Evolutionary conservation across 2,329 filamentous ascomycete genomes (phyloP), one percentile per base, ranked within the genome.

Genomic region (Scleromitrula shiraiana): DNA sequence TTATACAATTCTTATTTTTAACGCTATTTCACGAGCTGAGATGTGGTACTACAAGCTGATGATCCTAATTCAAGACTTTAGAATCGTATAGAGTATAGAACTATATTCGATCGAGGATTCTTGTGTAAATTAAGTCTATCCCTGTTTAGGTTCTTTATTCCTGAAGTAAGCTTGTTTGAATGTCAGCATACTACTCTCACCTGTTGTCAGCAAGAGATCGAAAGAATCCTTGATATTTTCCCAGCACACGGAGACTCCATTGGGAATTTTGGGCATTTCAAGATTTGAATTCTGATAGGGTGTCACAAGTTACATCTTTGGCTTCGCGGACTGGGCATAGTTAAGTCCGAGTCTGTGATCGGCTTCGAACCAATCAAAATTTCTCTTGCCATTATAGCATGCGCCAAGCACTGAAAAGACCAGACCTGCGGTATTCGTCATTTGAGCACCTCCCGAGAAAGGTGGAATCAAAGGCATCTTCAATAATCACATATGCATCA

Each of bases 161-260:
- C 5, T 10, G 9, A 37, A 39, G n/a, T 39, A 39, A 46, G 43
- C 43, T 17, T 41, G 7, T 35, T 15, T n/a, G 8, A 14, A 26
- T 41, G 44, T 41, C 37, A 47, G 44, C 44, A 38, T 12, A 4
- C 36, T 15, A n/a, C 10, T 24, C 4, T 19, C 12, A 33, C 44
- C 41, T 47, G 44, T 47, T 37, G 41, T 36, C 44, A 22, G 12
- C 26, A 41, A 9, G 12, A 20, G 2, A 12, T 41, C 8, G 26
- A 26, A n/a, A n/a, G n/a, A n/a, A n/a, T n/a, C n/a, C n/a, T n/a
- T n/a, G n/a, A n/a, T n/a, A n/a, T n/a, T n/a, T n/a, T n/a, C n/a
- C n/a, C n/a, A n/a, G n/a, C n/a, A n/a, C n/a, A n/a, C n/a, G n/a
- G n/a, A n/a, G n/a, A n/a, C n/a, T n/a, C n/a, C n/a, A n/a, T n/a